A percentile compares a stretch with the other conserved stretches of the same genome.
Evolutionary conservation across 441 rosid genomes (phyloP).

Genomic region (Eutrema salsugineum): DNA sequence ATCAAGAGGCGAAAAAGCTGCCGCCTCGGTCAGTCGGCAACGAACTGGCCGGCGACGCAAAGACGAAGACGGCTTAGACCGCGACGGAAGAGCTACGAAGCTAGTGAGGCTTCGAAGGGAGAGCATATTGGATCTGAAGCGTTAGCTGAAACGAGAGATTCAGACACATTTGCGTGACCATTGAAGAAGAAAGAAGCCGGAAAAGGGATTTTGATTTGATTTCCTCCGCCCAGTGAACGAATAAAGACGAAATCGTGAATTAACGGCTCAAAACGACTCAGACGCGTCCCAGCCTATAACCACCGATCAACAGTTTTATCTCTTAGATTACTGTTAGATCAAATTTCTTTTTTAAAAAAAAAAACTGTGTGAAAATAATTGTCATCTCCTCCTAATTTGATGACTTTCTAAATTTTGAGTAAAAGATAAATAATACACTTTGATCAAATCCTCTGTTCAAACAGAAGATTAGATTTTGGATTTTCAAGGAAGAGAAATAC

Average conservation of each 20-base stretch:
- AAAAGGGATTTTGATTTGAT: not conserved
- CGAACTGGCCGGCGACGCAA: constrained; percentile 17
- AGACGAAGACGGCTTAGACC: not conserved
- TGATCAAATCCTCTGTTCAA: no score
- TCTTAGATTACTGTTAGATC: no score
- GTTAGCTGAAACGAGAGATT: not conserved
- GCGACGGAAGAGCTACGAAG: constrained; percentile 36
- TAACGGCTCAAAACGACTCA: constrained; percentile 37
- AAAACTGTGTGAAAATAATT: no score
- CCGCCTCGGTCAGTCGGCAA: constrained; percentile 20
- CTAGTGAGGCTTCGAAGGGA: constrained; percentile 38
- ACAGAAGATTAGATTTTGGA: not conserved
- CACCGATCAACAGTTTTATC: not conserved
- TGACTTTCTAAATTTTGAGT: no score
- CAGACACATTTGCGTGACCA: constrained; percentile 28
- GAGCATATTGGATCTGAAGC: constrained; percentile 34
- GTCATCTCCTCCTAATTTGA: no score
- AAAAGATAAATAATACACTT: no score
- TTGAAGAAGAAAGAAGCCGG: constrained; percentile 3
- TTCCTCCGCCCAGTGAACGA: constrained; percentile 15
- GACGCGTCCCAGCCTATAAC: constrained; percentile 26
- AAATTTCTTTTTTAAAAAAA: no score
- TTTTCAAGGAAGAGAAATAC: not conserved
- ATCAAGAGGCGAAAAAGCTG: constrained; percentile 12
- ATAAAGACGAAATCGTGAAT: constrained; percentile 29